These are phyloP conservation scores for Fusarium nelsonii DNA, from an alignment of 2,329 filamentous ascomycete species.

Conservation along the genomic window DNA sequence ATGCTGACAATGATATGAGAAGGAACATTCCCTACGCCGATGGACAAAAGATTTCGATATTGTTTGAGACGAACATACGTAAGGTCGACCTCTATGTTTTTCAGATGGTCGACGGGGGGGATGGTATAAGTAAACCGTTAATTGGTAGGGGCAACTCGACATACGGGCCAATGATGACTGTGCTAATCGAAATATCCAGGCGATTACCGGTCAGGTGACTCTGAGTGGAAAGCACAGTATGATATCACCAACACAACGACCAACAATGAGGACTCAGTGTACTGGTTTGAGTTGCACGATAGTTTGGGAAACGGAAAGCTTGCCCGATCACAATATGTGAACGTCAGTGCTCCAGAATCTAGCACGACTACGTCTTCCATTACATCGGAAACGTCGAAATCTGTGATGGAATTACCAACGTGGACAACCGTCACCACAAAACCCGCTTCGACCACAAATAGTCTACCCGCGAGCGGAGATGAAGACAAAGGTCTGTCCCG, in stretches of 20 bases:
- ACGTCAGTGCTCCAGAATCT: neutral
- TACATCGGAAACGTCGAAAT: neutral
- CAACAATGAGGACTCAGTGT: neutral
- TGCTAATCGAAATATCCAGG: neutral
- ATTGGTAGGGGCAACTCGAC: too few relatives aligned
- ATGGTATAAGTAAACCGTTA: too few relatives aligned
- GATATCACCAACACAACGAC: rapidly evolving
- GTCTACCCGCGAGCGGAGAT: neutral
- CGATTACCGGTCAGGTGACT: too few relatives aligned
- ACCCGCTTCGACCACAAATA: neutral
- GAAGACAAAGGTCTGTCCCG: neutral
- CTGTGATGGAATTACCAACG: neutral
- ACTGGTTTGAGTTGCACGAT: neutral
- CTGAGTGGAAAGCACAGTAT: neutral
- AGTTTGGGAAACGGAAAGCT: neutral
- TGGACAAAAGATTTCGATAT: neutral
- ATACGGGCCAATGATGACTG: neutral
- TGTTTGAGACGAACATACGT: neutral
- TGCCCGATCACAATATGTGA: neutral
- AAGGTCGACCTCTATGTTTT: too few relatives aligned
- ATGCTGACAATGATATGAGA: neutral
- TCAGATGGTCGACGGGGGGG: too few relatives aligned
- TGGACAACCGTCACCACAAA: rapidly evolving
- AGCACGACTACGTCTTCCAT: neutral
- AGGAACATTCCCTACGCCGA: neutral